Evolutionary conservation across 2,329 filamentous ascomycete genomes (phyloP).

Genomic region (Immersiporthe knoxdaviesiana): DNA sequence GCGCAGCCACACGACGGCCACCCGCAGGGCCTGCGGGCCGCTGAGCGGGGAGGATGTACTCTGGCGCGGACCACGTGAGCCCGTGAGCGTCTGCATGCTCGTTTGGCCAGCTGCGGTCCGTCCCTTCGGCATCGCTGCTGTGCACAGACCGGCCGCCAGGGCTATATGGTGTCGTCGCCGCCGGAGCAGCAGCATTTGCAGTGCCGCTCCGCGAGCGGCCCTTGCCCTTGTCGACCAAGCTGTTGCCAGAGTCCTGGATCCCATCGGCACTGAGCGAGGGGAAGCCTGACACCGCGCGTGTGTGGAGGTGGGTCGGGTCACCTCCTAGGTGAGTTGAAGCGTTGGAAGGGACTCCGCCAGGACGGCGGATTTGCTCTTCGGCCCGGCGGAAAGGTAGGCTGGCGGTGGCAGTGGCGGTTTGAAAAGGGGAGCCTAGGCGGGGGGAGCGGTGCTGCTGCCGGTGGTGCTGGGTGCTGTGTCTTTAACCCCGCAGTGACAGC

Average conservation of each 20-base stretch:
- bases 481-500: not conserved
- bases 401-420: not conserved
- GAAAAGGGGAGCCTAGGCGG: not conserved
- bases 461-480: not conserved
- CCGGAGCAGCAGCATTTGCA: not conserved
- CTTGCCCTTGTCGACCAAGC: too few relatives aligned
- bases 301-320: not conserved
- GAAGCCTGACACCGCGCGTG: not conserved
- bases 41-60: conserved; percentile 5
- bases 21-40: not conserved
- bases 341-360: not conserved
- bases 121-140: not conserved
- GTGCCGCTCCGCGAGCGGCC: not conserved
- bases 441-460: not conserved
- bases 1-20: not conserved
- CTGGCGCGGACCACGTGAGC: conserved; percentile 1
- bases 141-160: not conserved
- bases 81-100: not conserved
- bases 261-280: not conserved
- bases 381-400: not conserved
- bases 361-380: not conserved
- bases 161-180: not conserved
- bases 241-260: not conserved
- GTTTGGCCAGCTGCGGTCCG: not conserved
- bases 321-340: not conserved